These are phyloP conservation scores for Crucibulum laeve DNA, from an alignment of 768 basidiomycete species.

Conservation along the genomic window DNA sequence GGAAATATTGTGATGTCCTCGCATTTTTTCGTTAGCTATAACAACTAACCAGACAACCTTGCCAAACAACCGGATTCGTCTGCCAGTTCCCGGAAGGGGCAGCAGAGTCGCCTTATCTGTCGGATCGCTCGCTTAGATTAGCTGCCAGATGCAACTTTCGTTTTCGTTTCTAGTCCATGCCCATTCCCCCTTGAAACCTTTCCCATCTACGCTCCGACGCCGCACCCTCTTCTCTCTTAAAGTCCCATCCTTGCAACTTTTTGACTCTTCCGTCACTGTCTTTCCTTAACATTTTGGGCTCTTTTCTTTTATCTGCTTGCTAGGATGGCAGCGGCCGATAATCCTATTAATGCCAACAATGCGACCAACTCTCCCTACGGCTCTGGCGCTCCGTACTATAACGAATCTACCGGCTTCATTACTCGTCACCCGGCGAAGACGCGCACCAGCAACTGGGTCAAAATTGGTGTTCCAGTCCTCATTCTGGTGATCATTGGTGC, in stretches of 20 bases:
- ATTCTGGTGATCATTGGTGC: conserved; percentile 62
- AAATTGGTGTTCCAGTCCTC: conserved; percentile 65
- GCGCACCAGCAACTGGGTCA: conserved; percentile 66
- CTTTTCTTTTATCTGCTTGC: conserved; percentile 9
- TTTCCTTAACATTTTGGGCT: conserved; percentile 15
- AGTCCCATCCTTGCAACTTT: conserved; percentile 17
- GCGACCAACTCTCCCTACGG: conserved; percentile 42
- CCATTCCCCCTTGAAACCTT: too few relatives aligned
- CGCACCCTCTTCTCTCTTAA: conserved; percentile 5
- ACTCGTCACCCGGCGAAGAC: conserved; percentile 49
- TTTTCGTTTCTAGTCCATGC: too few relatives aligned
- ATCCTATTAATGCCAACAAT: conserved; percentile 13
- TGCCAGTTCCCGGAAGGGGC: too few relatives aligned
- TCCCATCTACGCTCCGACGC: too few relatives aligned
- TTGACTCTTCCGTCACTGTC: conserved; percentile 8
- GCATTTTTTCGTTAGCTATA: too few relatives aligned
- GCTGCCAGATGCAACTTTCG: too few relatives aligned
- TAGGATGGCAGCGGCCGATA: conserved; percentile 34
- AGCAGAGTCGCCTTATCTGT: too few relatives aligned
- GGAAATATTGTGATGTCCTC: too few relatives aligned
- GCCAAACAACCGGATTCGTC: too few relatives aligned
- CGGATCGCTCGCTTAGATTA: too few relatives aligned
- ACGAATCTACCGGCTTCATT: conserved; percentile 67
- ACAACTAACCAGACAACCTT: too few relatives aligned
- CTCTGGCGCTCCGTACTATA: conserved; percentile 67